phyloP scores from a whole-genome alignment of 2,329 filamentous ascomycete species.

The Botrytis pseudocinerea region DNA sequence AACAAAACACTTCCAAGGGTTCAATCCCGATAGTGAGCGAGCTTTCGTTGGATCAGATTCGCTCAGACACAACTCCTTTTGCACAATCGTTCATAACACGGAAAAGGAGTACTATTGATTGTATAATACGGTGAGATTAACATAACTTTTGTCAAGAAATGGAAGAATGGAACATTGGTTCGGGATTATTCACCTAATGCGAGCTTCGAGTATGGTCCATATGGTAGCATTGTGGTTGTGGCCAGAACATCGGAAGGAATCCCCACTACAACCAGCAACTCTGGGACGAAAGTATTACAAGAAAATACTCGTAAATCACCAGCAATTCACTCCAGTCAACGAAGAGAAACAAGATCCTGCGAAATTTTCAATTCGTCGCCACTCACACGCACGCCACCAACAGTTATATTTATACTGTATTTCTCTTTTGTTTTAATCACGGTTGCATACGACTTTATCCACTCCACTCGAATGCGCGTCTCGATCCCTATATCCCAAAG shows the following conservation, averaged over 20 bases:
- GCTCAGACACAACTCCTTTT: slow-evolving; percentile 1
- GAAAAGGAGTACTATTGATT: background rate
- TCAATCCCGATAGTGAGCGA: background rate
- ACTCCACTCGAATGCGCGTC: slow-evolving; percentile 22
- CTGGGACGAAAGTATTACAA: background rate
- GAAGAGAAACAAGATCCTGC: background rate
- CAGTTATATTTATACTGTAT: background rate
- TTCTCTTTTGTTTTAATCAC: background rate
- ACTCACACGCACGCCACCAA: background rate
- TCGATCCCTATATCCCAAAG: slow-evolving; percentile 6
- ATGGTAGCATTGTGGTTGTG: slow-evolving; percentile 16
- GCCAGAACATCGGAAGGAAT: slow-evolving; percentile 18
- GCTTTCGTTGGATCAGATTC: background rate
- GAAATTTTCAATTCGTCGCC: slow-evolving; percentile 6
- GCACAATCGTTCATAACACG: background rate
- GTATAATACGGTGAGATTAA: background rate
- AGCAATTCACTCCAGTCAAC: background rate
- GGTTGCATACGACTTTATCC: slow-evolving; percentile 16
- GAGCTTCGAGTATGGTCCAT: background rate
- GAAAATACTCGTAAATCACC: slow-evolving; percentile 7
- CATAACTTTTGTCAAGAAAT: background rate
- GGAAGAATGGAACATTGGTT: background rate
- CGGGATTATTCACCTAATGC: background rate
- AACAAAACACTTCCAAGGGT: background rate
- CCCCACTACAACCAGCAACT: background rate